Base-by-base conservation (phyloP, 176 grass and related monocot genomes). In the Alloteropsis semialata region DNA sequence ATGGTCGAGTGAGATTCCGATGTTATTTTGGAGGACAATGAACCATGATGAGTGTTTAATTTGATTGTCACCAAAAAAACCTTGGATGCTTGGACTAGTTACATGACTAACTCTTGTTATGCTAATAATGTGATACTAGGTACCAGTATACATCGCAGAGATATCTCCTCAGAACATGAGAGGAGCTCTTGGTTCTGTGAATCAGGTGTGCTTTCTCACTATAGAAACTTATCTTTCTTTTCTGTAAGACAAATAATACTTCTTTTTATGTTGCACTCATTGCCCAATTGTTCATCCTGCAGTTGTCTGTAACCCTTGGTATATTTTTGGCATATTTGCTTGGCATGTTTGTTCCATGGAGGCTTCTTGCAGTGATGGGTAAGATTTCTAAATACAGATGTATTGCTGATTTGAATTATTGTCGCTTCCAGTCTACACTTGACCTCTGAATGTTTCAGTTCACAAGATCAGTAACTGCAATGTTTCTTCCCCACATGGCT, bases 141-240 rank as follows among this genome's bases (percentile, higher is more conserved):
- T 98, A 54, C 96, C 96, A 74, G 96, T 98, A 33, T 98, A 98
- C 76, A 98, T 95, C 77, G 91, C 96, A 42, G 96, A 98, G 86
- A 95, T 98, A 80, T 77, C 91, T 49, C 96, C 96, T 66, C 91
- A 98, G 56, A 98, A 95, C 67, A 91, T 92, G 89, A 92, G 96
- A 95, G 96, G 96, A 36, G 88, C 89, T 36, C 96, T 98, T 46
- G 96, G 96, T 15, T 84, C 93, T 6, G 91, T 98, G 18, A 95
- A 98, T 83, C 93, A 98, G 91, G 96, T 95, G 19, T 33, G 34
- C 75, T 55, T 34, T 28, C 28, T 75, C 59, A 17, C n/a, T 18
- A 46, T n/a, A 45, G 8, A 41, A 65, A 70, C 3, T 45, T 77
- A 9, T 24, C 2, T 55, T 55, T 29, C 82, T 1, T 14, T 76